A percentile compares a stretch with the other conserved stretches of the same genome.
These are phyloP conservation scores for Mucor mucedo DNA, from an alignment of 371 early-diverging fungal genomes.

Conservation along the genomic window DNA sequence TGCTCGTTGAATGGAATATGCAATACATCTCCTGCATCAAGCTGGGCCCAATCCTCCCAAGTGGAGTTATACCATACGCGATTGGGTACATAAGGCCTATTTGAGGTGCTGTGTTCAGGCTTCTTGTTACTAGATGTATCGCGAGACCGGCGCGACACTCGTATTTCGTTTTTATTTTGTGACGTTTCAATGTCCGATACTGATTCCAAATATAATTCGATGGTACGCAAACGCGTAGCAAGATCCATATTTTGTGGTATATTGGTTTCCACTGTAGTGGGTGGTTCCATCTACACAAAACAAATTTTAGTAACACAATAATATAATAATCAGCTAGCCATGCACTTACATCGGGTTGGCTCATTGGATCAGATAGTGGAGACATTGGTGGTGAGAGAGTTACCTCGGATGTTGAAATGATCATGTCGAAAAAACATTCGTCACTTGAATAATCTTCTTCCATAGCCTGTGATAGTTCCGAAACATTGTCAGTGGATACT, in stretches of 20 bases:
- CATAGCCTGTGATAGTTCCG: too few species aligned
- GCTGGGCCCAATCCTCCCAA: constrained; percentile 55
- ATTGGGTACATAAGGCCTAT: constrained; percentile 40
- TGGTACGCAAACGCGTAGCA: constrained; percentile 4
- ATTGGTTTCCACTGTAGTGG: constrained; percentile 11
- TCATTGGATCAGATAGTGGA: background rate
- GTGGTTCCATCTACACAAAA: constrained; percentile 4
- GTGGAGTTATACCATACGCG: constrained; percentile 39
- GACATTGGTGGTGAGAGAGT: too few species aligned
- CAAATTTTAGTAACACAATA: too few species aligned
- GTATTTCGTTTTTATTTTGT: background rate
- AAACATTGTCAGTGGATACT: too few species aligned
- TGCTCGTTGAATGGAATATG: constrained; percentile 42
- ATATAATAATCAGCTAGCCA: too few species aligned
- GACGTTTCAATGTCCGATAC: background rate
- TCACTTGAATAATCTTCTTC: too few species aligned
- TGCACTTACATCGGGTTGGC: too few species aligned
- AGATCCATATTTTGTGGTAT: constrained; percentile 12
- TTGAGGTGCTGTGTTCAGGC: background rate
- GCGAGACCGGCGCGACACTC: constrained; percentile 6
- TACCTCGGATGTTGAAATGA: background rate
- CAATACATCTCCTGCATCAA: constrained; percentile 36
- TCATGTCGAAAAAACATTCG: too few species aligned
- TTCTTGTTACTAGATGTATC: background rate
- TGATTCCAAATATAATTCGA: constrained; percentile 20